These are phyloP conservation scores for Colletotrichum filicis DNA, from an alignment of 2,329 filamentous ascomycete species.

Conservation along the genomic window DNA sequence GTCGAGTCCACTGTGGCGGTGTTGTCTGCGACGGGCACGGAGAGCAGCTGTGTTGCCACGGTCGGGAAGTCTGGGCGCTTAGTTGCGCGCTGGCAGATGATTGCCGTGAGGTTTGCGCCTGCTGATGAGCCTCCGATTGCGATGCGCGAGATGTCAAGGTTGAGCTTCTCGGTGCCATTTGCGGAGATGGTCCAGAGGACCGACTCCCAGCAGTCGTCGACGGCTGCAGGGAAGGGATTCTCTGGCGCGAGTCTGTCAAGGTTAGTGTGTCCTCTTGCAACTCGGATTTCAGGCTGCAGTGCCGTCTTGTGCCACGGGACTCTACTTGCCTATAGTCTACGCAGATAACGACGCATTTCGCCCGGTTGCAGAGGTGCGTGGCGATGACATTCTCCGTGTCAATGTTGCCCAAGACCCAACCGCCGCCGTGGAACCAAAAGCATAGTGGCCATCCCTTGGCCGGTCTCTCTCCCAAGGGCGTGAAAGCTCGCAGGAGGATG, in stretches of 20 bases:
- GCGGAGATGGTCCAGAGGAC: conserved; percentile 56
- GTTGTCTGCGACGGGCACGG: conserved; percentile 69
- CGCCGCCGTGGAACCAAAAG: conserved; percentile 68
- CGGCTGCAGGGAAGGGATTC: conserved; percentile 64
- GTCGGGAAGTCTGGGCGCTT: conserved; percentile 46
- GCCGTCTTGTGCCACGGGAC: background rate
- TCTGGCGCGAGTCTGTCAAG: conserved; percentile 63
- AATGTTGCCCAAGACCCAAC: conserved; percentile 68
- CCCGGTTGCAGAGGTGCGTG: conserved; percentile 62
- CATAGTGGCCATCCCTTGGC: conserved; percentile 63
- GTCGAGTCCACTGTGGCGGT: conserved; percentile 58
- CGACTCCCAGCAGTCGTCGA: conserved; percentile 67
- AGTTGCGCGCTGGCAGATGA: conserved; percentile 62
- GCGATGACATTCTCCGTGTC: conserved; percentile 68
- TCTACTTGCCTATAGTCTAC: conserved; percentile 63
- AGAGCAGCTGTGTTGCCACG: conserved; percentile 59
- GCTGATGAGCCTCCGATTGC: conserved; percentile 57
- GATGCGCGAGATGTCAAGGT: conserved; percentile 55
- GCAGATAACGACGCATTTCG: conserved; percentile 63
- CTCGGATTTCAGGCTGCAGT: background rate
- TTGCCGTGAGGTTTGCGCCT: conserved; percentile 62
- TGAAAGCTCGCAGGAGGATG: conserved; percentile 61
- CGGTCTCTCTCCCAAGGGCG: conserved; percentile 55
- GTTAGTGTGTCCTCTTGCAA: background rate
- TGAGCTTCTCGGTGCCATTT: conserved; percentile 41